Base-by-base conservation (phyloP, 371 early-diverging fungal species). In the Saksenaea oblongispora region DNA sequence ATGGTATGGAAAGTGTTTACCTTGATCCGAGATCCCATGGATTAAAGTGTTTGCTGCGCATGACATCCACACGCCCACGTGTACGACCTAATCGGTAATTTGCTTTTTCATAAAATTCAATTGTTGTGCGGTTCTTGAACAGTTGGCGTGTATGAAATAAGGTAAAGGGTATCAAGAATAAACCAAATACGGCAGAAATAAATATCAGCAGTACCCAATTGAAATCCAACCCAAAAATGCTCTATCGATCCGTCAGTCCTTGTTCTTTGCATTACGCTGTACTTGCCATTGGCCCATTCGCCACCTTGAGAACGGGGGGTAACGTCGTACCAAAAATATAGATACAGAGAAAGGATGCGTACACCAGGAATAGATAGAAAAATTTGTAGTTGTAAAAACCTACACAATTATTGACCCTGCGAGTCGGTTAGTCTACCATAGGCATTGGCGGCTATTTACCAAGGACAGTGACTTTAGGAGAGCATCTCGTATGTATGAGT, bases 391-490 rank as follows among this genome's bases (percentile, higher is more conserved):
- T 92, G 35, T 65, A 58, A 63, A 79, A 88, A 1, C 93, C 93
- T 7, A 92, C 86, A 64, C 91, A 91, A 58, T 85, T 86, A 63
- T 89, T 88, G 18, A 91, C 66, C 89, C 87, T 87, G 27, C 70
- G 64, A 59, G 7, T 31, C 31, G 31, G 31, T 31, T 31, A 22
- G 26, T 27, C 18, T 15, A 13, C 31, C 22, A 37, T 66, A 28
- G 13, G 17, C 56, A 13, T 13, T 55, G 13, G 27, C 7, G 31
- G 31, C 7, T 7, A 34, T 55, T 56, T 73, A 74, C 74, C 84
- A 85, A 26, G 85, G 83, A 67, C 90, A 89, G 62, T 88, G 88
- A 55, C 85, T 83, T 62, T 22, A 37, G 27, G 1, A 36, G 18
- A 22, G 39, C 37, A 27, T 17, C n/a, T 18, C 10, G 31, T 58